A percentile compares a stretch with the other conserved stretches of the same genome.
These are phyloP conservation scores for Curvularia sp. DNA, from an alignment of 2,329 filamentous ascomycete species.

Conservation along the genomic window DNA sequence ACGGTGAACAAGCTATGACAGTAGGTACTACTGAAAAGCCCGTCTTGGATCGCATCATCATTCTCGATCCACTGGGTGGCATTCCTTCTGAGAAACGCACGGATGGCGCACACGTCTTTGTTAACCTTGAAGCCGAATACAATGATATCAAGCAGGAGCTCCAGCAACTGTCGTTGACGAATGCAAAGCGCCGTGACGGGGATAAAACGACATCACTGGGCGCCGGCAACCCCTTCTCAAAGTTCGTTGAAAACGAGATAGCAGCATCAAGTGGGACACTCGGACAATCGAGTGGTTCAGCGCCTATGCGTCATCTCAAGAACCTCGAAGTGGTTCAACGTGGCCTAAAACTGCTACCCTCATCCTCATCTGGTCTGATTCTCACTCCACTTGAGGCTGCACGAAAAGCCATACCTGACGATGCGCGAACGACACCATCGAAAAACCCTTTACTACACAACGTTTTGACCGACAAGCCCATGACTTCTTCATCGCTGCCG, in stretches of 20 bases:
- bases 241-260: constrained; percentile 49
- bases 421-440: constrained; percentile 65
- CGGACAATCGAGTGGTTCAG: constrained; percentile 25
- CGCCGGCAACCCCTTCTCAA: constrained; percentile 55
- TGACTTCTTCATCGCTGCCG: constrained; percentile 89
- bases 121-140: constrained; percentile 94
- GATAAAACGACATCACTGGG: constrained; percentile 28
- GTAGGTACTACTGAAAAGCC: constrained; percentile 41
- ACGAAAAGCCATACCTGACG: constrained; percentile 51
- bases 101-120: constrained; percentile 77
- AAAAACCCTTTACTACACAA: constrained; percentile 94
- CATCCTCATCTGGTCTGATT: constrained; percentile 85
- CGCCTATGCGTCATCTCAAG: constrained; percentile 60
- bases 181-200: constrained; percentile 18
- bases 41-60: constrained; percentile 80
- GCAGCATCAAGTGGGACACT: constrained; percentile 22
- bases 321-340: constrained; percentile 78
- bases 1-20: constrained; percentile 30
- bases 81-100: constrained; percentile 71
- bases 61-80: constrained; percentile 86
- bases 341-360: constrained; percentile 77
- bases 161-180: constrained; percentile 29
- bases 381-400: constrained; percentile 87
- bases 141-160: constrained; percentile 71
- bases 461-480: constrained; percentile 90